Conservation (phyloP, 352 stramenopile genomes). For the Elongisporangium undulatum region DNA sequence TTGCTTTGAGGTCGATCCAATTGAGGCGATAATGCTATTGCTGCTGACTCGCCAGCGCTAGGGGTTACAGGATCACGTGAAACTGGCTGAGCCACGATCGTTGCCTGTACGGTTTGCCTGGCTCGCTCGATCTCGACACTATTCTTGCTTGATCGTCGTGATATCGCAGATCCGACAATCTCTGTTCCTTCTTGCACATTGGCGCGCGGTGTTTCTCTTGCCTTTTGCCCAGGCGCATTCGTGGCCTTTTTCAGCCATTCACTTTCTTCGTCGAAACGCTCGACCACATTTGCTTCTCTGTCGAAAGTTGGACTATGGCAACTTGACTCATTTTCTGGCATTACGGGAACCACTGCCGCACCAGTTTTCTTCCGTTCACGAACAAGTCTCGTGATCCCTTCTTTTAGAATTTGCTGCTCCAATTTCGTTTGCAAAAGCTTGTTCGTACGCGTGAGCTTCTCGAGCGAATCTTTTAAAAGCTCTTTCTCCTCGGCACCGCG, state of each 20-base stretch:
- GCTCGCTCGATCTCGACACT: neutral
- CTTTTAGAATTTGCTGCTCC: conserved; percentile 66
- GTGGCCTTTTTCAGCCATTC: neutral
- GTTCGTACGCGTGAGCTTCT: conserved; percentile 56
- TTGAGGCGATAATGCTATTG: neutral
- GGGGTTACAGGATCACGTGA: neutral
- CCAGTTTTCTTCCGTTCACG: neutral
- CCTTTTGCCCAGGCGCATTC: neutral
- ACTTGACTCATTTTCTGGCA: neutral
- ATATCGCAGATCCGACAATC: neutral
- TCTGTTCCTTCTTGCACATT: neutral
- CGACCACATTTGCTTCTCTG: neutral
- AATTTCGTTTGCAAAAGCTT: conserved; percentile 54
- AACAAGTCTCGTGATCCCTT: conserved; percentile 18
- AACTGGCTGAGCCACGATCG: neutral
- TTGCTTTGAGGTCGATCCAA: neutral
- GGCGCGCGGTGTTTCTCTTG: neutral
- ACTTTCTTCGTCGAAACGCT: neutral
- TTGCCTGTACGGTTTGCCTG: neutral
- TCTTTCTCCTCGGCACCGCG: conserved; percentile 24
- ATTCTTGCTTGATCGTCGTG: neutral
- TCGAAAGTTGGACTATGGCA: no score
- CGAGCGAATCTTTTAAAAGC: conserved; percentile 29
- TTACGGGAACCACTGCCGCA: neutral
- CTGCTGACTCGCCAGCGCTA: neutral